A percentile compares a stretch with the other conserved stretches of the same genome.
These are phyloP conservation scores for Rhododendron vialii DNA, from an alignment of 148 eudicot genomes.

Conservation along the genomic window DNA sequence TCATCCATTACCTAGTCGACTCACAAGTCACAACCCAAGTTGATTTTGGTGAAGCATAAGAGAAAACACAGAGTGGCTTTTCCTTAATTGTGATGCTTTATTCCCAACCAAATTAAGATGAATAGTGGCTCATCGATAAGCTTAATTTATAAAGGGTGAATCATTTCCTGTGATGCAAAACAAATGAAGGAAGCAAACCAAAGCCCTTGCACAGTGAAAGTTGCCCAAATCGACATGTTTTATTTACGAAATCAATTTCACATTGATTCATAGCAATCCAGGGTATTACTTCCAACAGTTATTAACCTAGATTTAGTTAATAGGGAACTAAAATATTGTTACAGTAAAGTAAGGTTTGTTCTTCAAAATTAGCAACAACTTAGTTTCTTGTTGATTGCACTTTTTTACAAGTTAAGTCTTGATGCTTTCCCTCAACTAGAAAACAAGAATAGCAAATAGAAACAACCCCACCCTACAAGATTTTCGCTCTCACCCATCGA, in stretches of 20 bases:
- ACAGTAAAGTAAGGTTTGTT: not conserved
- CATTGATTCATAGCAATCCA: not conserved
- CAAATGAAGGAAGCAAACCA: not conserved
- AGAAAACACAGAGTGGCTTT: not conserved
- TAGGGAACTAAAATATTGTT: not conserved
- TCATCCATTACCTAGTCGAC: not conserved
- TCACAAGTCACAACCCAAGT: not conserved
- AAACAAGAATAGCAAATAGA: not conserved
- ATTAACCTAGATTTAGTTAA: not conserved
- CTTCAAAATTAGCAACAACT: not conserved
- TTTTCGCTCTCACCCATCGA: not conserved
- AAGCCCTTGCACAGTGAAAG: not conserved
- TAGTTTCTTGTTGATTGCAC: not conserved
- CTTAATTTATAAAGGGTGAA: not conserved
- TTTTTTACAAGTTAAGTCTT: not conserved
- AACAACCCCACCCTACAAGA: not conserved
- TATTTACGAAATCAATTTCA: not conserved
- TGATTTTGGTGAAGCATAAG: not conserved
- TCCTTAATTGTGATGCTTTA: not conserved
- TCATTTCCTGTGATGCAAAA: not conserved
- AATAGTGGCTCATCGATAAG: not conserved
- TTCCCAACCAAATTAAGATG: not conserved
- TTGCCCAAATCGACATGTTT: not conserved
- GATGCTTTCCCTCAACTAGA: not conserved
- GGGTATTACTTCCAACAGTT: not conserved